Base-by-base conservation (phyloP, 192 early-diverging fungal genomes). In the Coemansia sp. region DNA sequence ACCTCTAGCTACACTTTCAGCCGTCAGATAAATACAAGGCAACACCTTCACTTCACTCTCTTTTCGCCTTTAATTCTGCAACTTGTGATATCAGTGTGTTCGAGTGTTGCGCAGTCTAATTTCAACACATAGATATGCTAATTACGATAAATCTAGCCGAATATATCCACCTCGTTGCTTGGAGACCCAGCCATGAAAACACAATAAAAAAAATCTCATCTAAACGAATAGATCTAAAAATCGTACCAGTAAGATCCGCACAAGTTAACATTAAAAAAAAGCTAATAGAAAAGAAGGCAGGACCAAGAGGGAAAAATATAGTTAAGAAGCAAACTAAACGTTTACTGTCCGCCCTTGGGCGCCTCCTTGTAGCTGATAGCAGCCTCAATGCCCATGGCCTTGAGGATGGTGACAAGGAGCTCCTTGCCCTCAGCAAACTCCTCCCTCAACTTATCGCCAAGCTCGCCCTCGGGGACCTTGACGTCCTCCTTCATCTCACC, bases 401-500 rank as follows among this genome's bases (percentile, higher is more conserved):
- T 84, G 42, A 92, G 77, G 75, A 98, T 88, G 70, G 93, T 91
- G 80, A 97, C 88, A 57, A 92, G 72, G 50, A 95, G 78, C 68
- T 96, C 94, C 81, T 90, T 91, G 66, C 89, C 91, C 7, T 83
- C 90, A 4, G 88, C 85, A 68, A 97, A 95, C 12, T 88, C 92
- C 42, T 67, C 83, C 73, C 87, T 41, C 44, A 98, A 78, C 77
- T 89, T 80, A 29, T 86, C 68, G 71, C 94, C 93, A 41, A 95
- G 68, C 45, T 95, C 95, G 68, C 86, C 88, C 32, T 93, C 91
- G 64, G 92, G 93, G 65, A 96, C 72, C 89, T 93, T 93, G 87
- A 97, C 91, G 75, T 98, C 96, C 82, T 98, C 96, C 90, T 98
- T 98, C 84, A 90, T 92, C 83, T 72, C 68, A 75, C 93, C 94